Evolutionary conservation across 169 alveolate species (phyloP).

Genomic region (Plasmodium ovale): DNA sequence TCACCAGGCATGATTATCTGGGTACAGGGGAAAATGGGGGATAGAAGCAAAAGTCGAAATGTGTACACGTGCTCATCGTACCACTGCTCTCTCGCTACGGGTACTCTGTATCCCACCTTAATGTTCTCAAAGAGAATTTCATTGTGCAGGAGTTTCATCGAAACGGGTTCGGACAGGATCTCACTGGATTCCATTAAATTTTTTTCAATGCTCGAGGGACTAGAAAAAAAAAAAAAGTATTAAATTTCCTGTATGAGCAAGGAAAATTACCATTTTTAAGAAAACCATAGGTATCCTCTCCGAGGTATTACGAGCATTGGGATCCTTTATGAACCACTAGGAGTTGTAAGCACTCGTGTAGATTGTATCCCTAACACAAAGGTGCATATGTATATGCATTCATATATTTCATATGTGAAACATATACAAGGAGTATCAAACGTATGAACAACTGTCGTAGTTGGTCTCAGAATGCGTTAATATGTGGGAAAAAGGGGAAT

Average conservation of each 20-base stretch:
- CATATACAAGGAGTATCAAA: no score
- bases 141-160: conserved; percentile 12
- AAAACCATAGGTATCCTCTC: background rate
- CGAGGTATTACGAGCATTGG: conserved; percentile 22
- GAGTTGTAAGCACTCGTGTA: conserved; percentile 35
- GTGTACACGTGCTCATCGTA: no score
- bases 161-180: conserved; percentile 34
- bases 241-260: no score
- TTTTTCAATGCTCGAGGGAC: conserved; percentile 23
- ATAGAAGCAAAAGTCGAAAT: no score
- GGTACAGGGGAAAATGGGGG: no score
- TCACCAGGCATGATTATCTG: conserved; percentile 42
- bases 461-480: no score
- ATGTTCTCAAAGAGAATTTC: conserved; percentile 38
- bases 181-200: conserved; percentile 23
- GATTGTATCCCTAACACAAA: conserved; percentile 33
- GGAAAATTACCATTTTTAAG: no score
- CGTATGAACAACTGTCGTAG: no score
- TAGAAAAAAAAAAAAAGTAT: background rate
- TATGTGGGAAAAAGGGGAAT: background rate
- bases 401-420: background rate
- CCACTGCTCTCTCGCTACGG: no score
- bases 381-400: background rate
- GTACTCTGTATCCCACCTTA: no score
- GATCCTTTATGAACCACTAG: conserved; percentile 37